Conservation (phyloP, 169 alveolate genomes). For the Toxoplasma gondii region DNA sequence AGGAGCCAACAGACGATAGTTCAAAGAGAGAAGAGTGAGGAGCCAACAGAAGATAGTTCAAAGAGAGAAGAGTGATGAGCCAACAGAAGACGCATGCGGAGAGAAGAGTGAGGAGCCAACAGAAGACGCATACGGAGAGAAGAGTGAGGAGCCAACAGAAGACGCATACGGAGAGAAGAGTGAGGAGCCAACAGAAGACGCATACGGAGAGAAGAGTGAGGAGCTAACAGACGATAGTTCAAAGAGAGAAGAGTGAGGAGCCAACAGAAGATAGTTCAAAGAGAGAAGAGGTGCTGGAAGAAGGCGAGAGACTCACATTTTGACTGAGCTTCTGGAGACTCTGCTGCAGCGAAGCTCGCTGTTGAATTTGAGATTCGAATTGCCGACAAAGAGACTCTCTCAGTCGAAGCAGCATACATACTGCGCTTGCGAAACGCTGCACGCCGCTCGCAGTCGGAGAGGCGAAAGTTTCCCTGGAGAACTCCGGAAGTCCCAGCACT, state of each 20-base stretch:
- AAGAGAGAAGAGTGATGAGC: too few species aligned
- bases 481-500: slow-evolving; percentile 49
- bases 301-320: not conserved
- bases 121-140: too few species aligned
- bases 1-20: not conserved
- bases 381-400: not conserved
- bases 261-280: too few species aligned
- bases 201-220: too few species aligned
- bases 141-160: too few species aligned
- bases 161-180: too few species aligned
- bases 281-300: not conserved
- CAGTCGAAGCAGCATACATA: slow-evolving; percentile 10
- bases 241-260: too few species aligned
- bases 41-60: not conserved
- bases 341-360: slow-evolving; percentile 18
- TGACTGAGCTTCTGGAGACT: not conserved
- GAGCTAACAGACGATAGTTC: too few species aligned
- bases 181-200: too few species aligned
- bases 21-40: not conserved
- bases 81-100: too few species aligned
- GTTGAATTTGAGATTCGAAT: not conserved
- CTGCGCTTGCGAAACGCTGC: slow-evolving; percentile 41
- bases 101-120: too few species aligned
- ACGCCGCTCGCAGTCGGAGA: slow-evolving; percentile 37
- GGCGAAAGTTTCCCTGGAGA: slow-evolving; percentile 17